Percentiles rank a stretch among this genome's conserved stretches.
These are phyloP conservation scores for Carex scoparia DNA, from an alignment of 176 grass and related monocot genomes.

Conservation along the genomic window DNA sequence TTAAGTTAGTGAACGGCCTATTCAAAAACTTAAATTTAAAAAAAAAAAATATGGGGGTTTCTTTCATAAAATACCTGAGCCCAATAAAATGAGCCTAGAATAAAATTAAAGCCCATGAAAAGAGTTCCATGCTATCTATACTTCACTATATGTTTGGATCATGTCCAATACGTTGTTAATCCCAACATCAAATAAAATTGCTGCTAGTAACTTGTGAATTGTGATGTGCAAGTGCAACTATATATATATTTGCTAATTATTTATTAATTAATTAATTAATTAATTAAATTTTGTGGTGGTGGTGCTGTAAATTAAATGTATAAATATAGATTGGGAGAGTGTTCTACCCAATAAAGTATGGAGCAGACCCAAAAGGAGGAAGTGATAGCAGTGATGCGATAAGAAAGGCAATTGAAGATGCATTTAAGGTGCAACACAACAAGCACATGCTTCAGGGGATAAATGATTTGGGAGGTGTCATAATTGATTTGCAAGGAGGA, in stretches of 20 bases:
- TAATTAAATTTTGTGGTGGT: background rate
- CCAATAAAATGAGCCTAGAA: slow-evolving; percentile 1
- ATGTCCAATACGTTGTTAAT: background rate
- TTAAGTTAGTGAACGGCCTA: background rate
- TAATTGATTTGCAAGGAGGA: slow-evolving; percentile 32
- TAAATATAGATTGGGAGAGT: slow-evolving; percentile 11
- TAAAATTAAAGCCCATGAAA: background rate
- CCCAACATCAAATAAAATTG: background rate
- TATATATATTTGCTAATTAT: background rate
- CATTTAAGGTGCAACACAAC: slow-evolving; percentile 18
- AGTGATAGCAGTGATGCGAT: slow-evolving; percentile 35
- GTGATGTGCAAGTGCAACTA: background rate
- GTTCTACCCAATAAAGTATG: slow-evolving; percentile 18
- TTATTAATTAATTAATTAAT: background rate
- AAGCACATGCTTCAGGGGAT: slow-evolving; percentile 26
- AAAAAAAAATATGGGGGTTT: background rate
- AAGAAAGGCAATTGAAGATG: slow-evolving; percentile 18
- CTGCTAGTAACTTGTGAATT: too few relatives aligned
- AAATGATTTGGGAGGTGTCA: slow-evolving; percentile 31
- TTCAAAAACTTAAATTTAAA: background rate
- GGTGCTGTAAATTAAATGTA: too few relatives aligned
- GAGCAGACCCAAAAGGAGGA: slow-evolving; percentile 31
- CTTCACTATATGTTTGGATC: background rate
- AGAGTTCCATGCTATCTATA: too few relatives aligned
- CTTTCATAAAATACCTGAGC: too few relatives aligned